Base-by-base conservation (phyloP, 768 basidiomycete species). In the Lactifluus rugatus region DNA sequence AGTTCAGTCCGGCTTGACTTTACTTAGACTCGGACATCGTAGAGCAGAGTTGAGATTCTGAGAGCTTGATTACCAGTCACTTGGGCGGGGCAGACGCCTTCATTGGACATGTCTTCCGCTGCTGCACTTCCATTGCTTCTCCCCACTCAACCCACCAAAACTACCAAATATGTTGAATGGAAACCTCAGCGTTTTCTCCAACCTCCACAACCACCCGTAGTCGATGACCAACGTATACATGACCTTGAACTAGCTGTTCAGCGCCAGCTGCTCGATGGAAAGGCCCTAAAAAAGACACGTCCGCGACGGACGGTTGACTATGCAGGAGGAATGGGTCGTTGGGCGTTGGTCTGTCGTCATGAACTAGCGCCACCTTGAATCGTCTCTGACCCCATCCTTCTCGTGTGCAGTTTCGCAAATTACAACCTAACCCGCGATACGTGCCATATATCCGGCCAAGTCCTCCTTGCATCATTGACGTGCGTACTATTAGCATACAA, bases 231-330 rank as follows among this genome's bases (percentile, higher is more conserved):
- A 5, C 84, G 84, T 68, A 69, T 85, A 47, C 77, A 85, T 47
- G 89, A 94, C 64, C 82, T 85, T 60, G 90, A 94, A 66, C 75
- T 89, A 61, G 89, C 88, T 1, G 83, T 78, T 64, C 83, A 81
- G 28, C 74, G 84, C 48, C 84, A 83, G 67, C 73, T 81, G 65
- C 74, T 88, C 61, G 91, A 92, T 66, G 89, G 90, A 3, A 89
- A 88, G 69, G 74, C 83, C 17, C 79, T 87, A 62, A 95, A 92
- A 78, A 94, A 93, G 76, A 93, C 89, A 48, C 81, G 93, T 60
- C 93, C 96, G 21, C 75, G 94, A 54, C 75, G 93, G 73, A 97
- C 96, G 19, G 94, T 98, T 13, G 96, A 98, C 72, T 98, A 93
- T 65, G 87, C 87, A 64, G 93, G 93, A 28, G 84, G 85, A 2